Base-by-base conservation (phyloP, 495 filamentous ascomycete genomes). In the Stereocaulon alpinum region DNA sequence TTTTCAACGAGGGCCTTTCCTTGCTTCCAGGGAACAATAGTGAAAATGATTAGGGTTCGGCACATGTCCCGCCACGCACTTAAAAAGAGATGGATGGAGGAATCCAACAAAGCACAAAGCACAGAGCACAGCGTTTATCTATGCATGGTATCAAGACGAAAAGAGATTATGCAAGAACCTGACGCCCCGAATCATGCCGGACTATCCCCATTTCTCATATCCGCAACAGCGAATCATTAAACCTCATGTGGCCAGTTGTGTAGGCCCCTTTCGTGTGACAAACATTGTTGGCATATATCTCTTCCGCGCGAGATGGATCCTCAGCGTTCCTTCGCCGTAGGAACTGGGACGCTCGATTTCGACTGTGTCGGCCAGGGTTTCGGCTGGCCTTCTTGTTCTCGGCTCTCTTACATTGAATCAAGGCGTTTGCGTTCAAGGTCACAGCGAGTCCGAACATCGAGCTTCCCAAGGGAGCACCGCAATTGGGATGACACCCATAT, bases 41-140 rank as follows among this genome's bases (percentile, higher is more conserved):
- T 52, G 49, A 52, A 52, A 52, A 30, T 12, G 30, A 20, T 52
- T 52, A 14, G 30, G 6, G 49, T 52, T 52, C 49, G 30, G n/a
- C 11, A 52, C 30, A 34, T 52, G 30, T 18, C n/a, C n/a, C n/a
- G n/a, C n/a, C n/a, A n/a, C n/a, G n/a, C n/a, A n/a, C n/a, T n/a
- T n/a, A n/a, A n/a, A n/a, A n/a, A n/a, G n/a, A n/a, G n/a, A n/a
- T n/a, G n/a, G n/a, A n/a, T n/a, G n/a, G n/a, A 52, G 10, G 20
- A 32, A 52, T 52, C 49, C 29, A 32, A 52, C 49, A 4, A 52
- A 52, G 30, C 29, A 52, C n/a, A n/a, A n/a, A n/a, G n/a, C n/a
- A n/a, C n/a, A n/a, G n/a, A n/a, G n/a, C n/a, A 52, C 34, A 52
- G 49, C 49, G 49, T 52, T 52, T 52, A 32, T 32, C 32, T 52